A percentile compares a stretch with the other conserved stretches of the same genome.
phyloP scores from a whole-genome alignment of 495 filamentous ascomycete genomes.

The Rhypophila decipiens region DNA sequence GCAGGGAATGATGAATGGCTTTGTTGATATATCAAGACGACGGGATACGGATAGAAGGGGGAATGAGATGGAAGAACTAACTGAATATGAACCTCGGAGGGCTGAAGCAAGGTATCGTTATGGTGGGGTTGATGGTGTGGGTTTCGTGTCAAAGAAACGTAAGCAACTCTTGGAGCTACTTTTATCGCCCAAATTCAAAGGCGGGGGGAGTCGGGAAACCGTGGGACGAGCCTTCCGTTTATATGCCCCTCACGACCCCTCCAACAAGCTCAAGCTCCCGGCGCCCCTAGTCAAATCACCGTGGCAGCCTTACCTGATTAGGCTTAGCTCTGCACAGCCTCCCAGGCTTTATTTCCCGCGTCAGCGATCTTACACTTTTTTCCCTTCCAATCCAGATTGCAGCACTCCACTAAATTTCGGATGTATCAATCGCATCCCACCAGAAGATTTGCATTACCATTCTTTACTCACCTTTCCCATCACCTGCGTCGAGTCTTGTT shows the following conservation, averaged over 20 bases:
- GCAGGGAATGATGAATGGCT: background rate
- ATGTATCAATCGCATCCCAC: background rate
- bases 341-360: slow-evolving; percentile 1
- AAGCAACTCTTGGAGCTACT: too few species aligned
- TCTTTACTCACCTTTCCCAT: background rate
- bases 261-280: background rate
- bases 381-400: background rate
- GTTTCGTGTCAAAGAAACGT: too few species aligned
- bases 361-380: background rate
- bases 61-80: background rate
- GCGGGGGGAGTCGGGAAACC: slow-evolving; percentile 1
- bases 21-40: background rate
- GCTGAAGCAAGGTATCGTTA: background rate
- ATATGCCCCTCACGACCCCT: slow-evolving; percentile 14
- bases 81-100: background rate
- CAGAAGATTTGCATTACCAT: background rate
- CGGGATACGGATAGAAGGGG: background rate
- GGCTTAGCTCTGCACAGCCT: slow-evolving; percentile 14
- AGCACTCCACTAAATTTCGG: background rate
- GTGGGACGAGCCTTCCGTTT: slow-evolving; percentile 17
- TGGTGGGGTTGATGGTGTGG: background rate
- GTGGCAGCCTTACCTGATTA: slow-evolving; percentile 10
- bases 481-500: background rate
- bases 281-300: slow-evolving; percentile 7
- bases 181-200: slow-evolving; percentile 7